Evolutionary conservation across 371 early-diverging fungal species (phyloP).

Genomic region (Mycotypha africana): DNA sequence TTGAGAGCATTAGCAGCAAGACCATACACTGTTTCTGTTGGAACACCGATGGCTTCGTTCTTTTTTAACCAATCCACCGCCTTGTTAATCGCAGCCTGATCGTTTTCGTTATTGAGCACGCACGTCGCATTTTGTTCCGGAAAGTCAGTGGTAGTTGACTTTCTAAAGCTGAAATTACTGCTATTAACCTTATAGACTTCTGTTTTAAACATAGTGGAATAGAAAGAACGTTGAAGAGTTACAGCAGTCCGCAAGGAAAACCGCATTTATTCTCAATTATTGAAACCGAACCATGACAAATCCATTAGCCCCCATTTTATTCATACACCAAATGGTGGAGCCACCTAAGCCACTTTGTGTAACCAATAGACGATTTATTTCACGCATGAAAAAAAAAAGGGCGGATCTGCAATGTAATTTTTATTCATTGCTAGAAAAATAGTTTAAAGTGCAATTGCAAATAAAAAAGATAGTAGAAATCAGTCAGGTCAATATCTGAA

Average conservation of each 20-base stretch:
- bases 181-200: slow-evolving; percentile 12
- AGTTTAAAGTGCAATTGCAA: no score
- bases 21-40: slow-evolving; percentile 99
- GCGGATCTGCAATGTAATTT: no score
- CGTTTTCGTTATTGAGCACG: slow-evolving; percentile 15
- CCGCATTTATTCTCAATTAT: no score
- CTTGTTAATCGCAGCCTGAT: slow-evolving; percentile 30
- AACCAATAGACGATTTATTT: no score
- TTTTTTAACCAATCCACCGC: slow-evolving; percentile 39
- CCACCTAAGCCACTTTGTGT: no score
- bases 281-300: no score
- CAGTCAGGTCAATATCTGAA: no score
- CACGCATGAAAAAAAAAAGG: no score
- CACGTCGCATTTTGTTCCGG: slow-evolving; percentile 18
- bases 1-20: slow-evolving; percentile 91
- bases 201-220: slow-evolving; percentile 16
- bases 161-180: slow-evolving; percentile 11
- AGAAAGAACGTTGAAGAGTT: slow-evolving; percentile 11
- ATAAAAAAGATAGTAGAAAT: no score
- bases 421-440: no score
- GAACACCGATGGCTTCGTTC: slow-evolving; percentile 85
- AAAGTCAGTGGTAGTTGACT: slow-evolving; percentile 5
- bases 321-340: no score
- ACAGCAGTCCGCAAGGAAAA: slow-evolving; percentile 4
- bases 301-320: no score